Evolutionary conservation across 1,139 yeast species (phyloP).

Genomic region (Kodamaea ohmeri): DNA sequence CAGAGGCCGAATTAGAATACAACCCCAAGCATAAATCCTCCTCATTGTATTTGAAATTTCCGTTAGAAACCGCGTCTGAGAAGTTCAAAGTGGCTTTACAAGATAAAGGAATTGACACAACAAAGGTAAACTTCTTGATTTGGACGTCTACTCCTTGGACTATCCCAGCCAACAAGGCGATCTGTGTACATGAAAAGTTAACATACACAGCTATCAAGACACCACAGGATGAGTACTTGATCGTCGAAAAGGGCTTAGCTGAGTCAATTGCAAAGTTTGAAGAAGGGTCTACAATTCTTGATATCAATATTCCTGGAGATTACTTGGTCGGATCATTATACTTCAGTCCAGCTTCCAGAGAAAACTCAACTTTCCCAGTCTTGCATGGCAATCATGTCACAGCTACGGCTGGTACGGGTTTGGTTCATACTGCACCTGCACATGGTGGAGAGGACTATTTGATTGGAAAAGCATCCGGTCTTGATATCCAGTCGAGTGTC

Average conservation of each 20-base stretch:
- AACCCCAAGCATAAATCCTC: slow-evolving; percentile 67
- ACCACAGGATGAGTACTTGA: slow-evolving; percentile 35
- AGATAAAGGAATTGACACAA: slow-evolving; percentile 1
- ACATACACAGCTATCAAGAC: slow-evolving; percentile 54
- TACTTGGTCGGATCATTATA: slow-evolving; percentile 47
- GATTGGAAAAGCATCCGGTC: slow-evolving; percentile 56
- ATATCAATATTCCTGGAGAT: slow-evolving; percentile 37
- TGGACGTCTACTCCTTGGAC: slow-evolving; percentile 99
- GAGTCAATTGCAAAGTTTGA: slow-evolving; percentile 22
- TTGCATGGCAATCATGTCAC: slow-evolving; percentile 83
- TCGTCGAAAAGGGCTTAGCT: slow-evolving; percentile 51
- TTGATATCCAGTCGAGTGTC: slow-evolving; percentile 72
- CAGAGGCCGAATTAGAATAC: slow-evolving; percentile 94
- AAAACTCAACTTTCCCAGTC: slow-evolving; percentile 47
- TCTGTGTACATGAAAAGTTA: slow-evolving; percentile 63
- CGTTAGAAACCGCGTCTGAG: slow-evolving; percentile 27
- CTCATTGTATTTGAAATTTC: slow-evolving; percentile 72
- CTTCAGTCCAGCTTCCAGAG: slow-evolving; percentile 50
- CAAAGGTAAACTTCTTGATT: slow-evolving; percentile 40
- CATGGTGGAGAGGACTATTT: slow-evolving; percentile 94
- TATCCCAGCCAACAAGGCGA: slow-evolving; percentile 79
- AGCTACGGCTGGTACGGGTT: slow-evolving; percentile 82
- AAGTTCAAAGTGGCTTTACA: slow-evolving; percentile 6
- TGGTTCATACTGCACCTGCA: slow-evolving; percentile 97
- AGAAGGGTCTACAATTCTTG: slow-evolving; percentile 4